Conservation (phyloP, 805 yeast genomes). For the Priceomyces fermenticarens region DNA sequence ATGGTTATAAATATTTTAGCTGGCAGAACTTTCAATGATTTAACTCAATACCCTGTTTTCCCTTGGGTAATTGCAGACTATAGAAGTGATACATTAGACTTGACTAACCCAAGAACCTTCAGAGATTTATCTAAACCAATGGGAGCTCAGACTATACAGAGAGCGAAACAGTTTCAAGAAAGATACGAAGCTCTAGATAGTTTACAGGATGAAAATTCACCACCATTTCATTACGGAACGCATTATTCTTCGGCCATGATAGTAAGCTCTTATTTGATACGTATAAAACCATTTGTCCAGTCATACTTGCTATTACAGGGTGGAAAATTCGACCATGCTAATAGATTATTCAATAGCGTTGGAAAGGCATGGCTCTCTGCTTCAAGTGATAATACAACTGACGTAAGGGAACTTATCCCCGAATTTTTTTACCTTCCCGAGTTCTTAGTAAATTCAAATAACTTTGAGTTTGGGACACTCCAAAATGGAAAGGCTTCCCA, state of each 20-base stretch:
- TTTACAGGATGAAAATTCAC: conserved; percentile 54
- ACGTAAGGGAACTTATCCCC: conserved; percentile 83
- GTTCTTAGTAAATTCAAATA: conserved; percentile 62
- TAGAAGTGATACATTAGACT: conserved; percentile 64
- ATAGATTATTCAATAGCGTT: conserved; percentile 70
- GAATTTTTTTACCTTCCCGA: conserved; percentile 85
- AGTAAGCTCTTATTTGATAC: conserved; percentile 73
- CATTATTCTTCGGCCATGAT: conserved; percentile 95
- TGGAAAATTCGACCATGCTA: conserved; percentile 87
- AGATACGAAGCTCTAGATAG: conserved; percentile 69
- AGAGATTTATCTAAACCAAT: conserved; percentile 83
- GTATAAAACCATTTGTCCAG: conserved; percentile 78
- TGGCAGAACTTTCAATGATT: conserved; percentile 83
- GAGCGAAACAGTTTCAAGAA: conserved; percentile 65
- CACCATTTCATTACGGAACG: conserved; percentile 90
- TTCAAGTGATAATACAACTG: conserved; percentile 75
- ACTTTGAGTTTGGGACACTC: conserved; percentile 65
- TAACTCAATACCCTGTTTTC: conserved; percentile 87
- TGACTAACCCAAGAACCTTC: conserved; percentile 56
- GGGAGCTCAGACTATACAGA: conserved; percentile 74
- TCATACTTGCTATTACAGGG: conserved; percentile 79
- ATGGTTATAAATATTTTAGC: conserved; percentile 81
- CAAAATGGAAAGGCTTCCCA: conserved; percentile 61
- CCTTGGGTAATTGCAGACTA: conserved; percentile 92
- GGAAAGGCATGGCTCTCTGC: conserved; percentile 82